Conservation (phyloP, 2,329 filamentous ascomycete genomes). For the Aspergillus sp. region DNA sequence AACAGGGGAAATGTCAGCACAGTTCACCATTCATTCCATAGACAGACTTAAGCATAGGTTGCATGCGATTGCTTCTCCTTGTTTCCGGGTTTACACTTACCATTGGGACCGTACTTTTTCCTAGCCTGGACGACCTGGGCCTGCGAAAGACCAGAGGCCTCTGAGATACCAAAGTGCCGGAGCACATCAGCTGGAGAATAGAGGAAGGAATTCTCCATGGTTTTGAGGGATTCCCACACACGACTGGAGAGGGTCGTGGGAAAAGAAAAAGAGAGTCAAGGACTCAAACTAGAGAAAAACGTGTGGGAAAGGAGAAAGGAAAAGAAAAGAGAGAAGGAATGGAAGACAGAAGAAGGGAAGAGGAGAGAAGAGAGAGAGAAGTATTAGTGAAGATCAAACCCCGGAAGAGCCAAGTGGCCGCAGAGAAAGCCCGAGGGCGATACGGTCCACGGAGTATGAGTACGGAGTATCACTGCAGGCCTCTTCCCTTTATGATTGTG, state of each 20-base stretch:
- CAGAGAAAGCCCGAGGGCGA: neutral
- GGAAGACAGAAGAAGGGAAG: slow-evolving; percentile 5
- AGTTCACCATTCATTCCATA: no score
- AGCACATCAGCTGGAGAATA: slow-evolving; percentile 44
- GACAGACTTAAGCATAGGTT: no score
- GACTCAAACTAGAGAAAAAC: slow-evolving; percentile 8
- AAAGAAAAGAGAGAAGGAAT: slow-evolving; percentile 7
- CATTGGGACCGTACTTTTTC: slow-evolving; percentile 48
- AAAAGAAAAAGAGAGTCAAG: slow-evolving; percentile 9
- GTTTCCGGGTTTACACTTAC: slow-evolving; percentile 28
- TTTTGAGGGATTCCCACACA: neutral
- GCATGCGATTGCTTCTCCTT: neutral
- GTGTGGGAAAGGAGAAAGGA: slow-evolving; percentile 2
- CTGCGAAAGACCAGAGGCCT: slow-evolving; percentile 44
- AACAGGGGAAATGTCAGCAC: neutral
- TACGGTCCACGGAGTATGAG: no score
- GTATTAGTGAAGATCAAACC: no score
- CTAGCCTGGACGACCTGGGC: slow-evolving; percentile 40
- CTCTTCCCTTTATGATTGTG: no score
- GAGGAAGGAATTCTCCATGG: slow-evolving; percentile 49
- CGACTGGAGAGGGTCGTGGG: slow-evolving; percentile 6
- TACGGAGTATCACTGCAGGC: no score
- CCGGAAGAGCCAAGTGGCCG: slow-evolving; percentile 16
- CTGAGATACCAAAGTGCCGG: slow-evolving; percentile 44
- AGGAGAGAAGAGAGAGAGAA: slow-evolving; percentile 7